Evolutionary conservation across 306 rosid genomes (phyloP).

Genomic region (Inga oerstediana): DNA sequence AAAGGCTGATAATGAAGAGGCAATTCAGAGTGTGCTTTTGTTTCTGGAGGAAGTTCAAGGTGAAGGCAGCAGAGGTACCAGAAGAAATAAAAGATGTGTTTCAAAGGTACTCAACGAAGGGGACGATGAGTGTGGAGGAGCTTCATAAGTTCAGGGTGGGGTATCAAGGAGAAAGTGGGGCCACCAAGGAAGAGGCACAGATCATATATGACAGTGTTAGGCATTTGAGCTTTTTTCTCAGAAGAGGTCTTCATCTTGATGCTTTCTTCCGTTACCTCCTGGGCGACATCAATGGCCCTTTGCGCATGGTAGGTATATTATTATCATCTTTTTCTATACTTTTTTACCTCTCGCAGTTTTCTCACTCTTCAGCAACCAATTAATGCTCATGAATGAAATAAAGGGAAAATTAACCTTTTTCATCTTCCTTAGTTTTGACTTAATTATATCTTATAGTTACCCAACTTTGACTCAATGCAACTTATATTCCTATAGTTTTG

Average conservation of each 20-base stretch:
- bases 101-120: constrained; percentile 42
- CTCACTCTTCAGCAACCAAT: too few relatives aligned
- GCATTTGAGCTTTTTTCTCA: constrained; percentile 62
- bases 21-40: constrained; percentile 73
- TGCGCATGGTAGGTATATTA: background rate
- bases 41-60: constrained; percentile 65
- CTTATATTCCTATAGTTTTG: too few relatives aligned
- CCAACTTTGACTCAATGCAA: too few relatives aligned
- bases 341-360: too few relatives aligned
- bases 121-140: constrained; percentile 58
- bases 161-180: constrained; percentile 58
- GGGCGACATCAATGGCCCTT: constrained; percentile 50
- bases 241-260: constrained; percentile 62
- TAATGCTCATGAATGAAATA: too few relatives aligned
- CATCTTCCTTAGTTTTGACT: too few relatives aligned
- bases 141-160: constrained; percentile 46
- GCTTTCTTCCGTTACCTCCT: constrained; percentile 82
- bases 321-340: background rate
- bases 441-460: too few relatives aligned
- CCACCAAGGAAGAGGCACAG: constrained; percentile 51
- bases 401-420: too few relatives aligned
- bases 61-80: constrained; percentile 55
- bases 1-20: constrained; percentile 30
- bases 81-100: constrained; percentile 52
- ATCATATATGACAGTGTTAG: constrained; percentile 52